Evolutionary conservation across 768 basidiomycete species (phyloP), one percentile per base, ranked within the genome.

Genomic region (Termitomyces sp.): DNA sequence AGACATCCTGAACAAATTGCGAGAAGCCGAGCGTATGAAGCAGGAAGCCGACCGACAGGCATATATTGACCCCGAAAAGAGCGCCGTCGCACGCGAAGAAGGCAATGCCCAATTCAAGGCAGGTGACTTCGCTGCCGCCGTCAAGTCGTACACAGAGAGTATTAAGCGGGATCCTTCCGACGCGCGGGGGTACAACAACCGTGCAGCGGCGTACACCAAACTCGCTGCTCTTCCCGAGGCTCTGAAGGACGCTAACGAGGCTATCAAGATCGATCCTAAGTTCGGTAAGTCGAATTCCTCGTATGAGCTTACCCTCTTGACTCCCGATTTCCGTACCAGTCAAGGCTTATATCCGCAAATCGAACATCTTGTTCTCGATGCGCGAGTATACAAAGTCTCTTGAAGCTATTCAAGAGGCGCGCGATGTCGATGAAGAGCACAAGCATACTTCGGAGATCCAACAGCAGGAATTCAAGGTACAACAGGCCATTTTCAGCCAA

Each of bases 171-270:
- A 92, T 66, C 96, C 97, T 41, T 70, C 73, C 37, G 97, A 99
- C 68, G 83, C 96, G 14, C 82, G 89, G 62, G 95, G 92, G 9
- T 99, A 98, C 78, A 98, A 96, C 72, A 99, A 99, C 77, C 89
- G 97, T 48, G 94, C 97, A n/a, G 89, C 94, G 29, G 95, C 94
- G 23, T 98, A 97, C 76, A 92, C 89, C 74, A 98, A 98, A 77
- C 85, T 99, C 40, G 82, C 82, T 42, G 97, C 97, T 1, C 74
- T 98, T 31, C 90, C 95, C 11, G 97, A 99, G 71, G 97, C 95
- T 1, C 80, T 98, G 67, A 98, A 98, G 73, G 97, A 99, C 66
- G 92, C 86, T 38, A 85, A 99, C 55, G 86, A 90, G 70, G 94
- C 97, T 25, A 94, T 98, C 78, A 88, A 86, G 73, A 83, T 90